Evolutionary conservation across 2,329 filamentous ascomycete genomes (phyloP).

Genomic region (Alternaria brassicicola): DNA sequence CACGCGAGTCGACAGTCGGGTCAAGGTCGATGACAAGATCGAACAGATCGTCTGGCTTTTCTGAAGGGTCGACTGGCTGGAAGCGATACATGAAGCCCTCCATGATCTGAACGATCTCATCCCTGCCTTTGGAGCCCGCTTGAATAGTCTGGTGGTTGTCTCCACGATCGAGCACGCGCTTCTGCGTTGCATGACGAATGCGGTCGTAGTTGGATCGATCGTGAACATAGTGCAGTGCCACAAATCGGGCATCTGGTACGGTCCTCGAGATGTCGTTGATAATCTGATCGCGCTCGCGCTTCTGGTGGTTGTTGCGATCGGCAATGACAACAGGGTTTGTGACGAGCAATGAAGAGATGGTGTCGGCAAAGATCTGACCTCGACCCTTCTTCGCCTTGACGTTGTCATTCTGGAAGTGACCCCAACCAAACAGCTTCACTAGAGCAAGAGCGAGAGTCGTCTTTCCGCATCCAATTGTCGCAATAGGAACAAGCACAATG

Average conservation of each 20-base stretch:
- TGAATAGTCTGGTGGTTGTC: slow-evolving; percentile 99
- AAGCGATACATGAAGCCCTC: slow-evolving; percentile 89
- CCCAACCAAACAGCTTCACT: slow-evolving; percentile 84
- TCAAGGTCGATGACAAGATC: slow-evolving; percentile 86
- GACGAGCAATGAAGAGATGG: slow-evolving; percentile 69
- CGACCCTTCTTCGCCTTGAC: slow-evolving; percentile 78
- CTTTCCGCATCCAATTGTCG: slow-evolving; percentile 95
- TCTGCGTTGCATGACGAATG: slow-evolving; percentile 75
- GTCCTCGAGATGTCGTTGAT: slow-evolving; percentile 74
- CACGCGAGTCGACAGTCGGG: slow-evolving; percentile 74
- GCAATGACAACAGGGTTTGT: slow-evolving; percentile 78
- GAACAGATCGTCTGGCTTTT: slow-evolving; percentile 78
- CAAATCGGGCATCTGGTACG: slow-evolving; percentile 70
- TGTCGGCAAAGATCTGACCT: slow-evolving; percentile 76
- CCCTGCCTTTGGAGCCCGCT: slow-evolving; percentile 71
- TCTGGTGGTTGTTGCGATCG: slow-evolving; percentile 92
- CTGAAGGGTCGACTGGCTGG: slow-evolving; percentile 72
- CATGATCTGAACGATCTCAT: slow-evolving; percentile 89
- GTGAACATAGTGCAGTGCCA: slow-evolving; percentile 89
- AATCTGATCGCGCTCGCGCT: slow-evolving; percentile 84
- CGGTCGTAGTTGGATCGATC: slow-evolving; percentile 68
- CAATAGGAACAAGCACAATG: slow-evolving; percentile 85
- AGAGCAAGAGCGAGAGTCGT: slow-evolving; percentile 88
- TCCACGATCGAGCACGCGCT: slow-evolving; percentile 81
- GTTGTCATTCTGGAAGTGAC: slow-evolving; percentile 96